Conservation (phyloP, 805 yeast genomes). For the Lipomyces yamadae region DNA sequence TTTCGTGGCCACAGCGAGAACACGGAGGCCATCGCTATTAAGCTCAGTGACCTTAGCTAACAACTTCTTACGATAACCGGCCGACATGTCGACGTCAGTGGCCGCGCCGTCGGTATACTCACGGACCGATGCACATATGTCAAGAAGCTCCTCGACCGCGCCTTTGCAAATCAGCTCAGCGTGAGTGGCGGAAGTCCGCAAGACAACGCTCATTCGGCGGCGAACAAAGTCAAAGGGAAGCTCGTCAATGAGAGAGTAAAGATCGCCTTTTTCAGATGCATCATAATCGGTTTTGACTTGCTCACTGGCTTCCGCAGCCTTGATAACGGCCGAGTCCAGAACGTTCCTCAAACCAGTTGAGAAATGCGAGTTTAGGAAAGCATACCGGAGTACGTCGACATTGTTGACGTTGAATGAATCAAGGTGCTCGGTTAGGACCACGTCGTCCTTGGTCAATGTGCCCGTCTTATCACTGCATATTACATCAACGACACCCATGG, state of each 20-base stretch:
- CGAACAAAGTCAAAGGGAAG: conserved; percentile 37
- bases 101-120: conserved; percentile 15
- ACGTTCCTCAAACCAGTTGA: conserved; percentile 36
- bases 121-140: conserved; percentile 30
- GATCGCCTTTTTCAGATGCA: conserved; percentile 25
- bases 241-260: conserved; percentile 30
- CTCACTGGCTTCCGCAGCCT: conserved; percentile 26
- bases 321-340: conserved; percentile 33
- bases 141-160: conserved; percentile 37
- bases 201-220: conserved; percentile 35
- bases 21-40: conserved; percentile 35
- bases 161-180: conserved; percentile 36
- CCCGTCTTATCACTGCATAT: conserved; percentile 58
- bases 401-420: conserved; percentile 29
- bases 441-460: conserved; percentile 50
- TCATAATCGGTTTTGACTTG: conserved; percentile 16
- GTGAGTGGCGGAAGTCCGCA: conserved; percentile 20
- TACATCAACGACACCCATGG: conserved; percentile 63
- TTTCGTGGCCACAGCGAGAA: conserved; percentile 31
- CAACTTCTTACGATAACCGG: conserved; percentile 9
- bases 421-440: conserved; percentile 32
- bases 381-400: conserved; percentile 29
- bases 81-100: conserved; percentile 19
- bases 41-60: conserved; percentile 27
- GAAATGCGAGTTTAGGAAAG: conserved; percentile 31